phyloP scores from a whole-genome alignment of 2,329 filamentous ascomycete species.

The Cytospora schulzeri region DNA sequence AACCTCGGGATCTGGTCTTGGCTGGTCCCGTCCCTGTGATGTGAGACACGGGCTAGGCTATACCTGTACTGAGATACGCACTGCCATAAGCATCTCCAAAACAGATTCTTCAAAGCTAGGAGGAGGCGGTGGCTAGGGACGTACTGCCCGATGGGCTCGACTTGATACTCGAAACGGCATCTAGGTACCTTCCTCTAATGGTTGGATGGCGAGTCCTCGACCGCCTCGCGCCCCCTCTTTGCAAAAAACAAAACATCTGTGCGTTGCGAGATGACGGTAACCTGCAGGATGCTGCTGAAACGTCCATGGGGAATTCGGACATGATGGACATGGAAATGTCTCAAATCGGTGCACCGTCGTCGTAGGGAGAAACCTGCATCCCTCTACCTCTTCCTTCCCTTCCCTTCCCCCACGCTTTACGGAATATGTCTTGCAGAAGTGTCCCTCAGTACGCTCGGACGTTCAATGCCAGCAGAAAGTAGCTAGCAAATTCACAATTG shows the following conservation, averaged over 20 bases:
- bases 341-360: conserved; percentile 9
- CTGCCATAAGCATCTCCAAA: too few species aligned
- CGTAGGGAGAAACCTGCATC: conserved; percentile 10
- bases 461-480: neutral
- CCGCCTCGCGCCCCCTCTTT: neutral
- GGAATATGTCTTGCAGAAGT: neutral
- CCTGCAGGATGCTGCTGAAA: conserved; percentile 14
- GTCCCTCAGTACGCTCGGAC: neutral
- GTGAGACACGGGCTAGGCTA: neutral
- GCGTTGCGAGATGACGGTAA: conserved; percentile 19
- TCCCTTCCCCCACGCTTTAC: neutral
- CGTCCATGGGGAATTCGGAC: neutral
- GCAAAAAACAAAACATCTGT: neutral
- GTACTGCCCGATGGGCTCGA: neutral
- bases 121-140: neutral
- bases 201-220: neutral
- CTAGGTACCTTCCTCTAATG: neutral
- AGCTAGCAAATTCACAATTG: neutral
- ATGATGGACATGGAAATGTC: conserved; percentile 20
- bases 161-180: neutral
- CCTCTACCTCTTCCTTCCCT: neutral
- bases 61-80: neutral
- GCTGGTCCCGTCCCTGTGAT: neutral
- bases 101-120: neutral
- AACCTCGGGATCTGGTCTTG: neutral